A percentile compares a stretch with the other conserved stretches of the same genome.
Evolutionary conservation across 495 filamentous ascomycete species (phyloP).

Genomic region (Bacidia rubella): DNA sequence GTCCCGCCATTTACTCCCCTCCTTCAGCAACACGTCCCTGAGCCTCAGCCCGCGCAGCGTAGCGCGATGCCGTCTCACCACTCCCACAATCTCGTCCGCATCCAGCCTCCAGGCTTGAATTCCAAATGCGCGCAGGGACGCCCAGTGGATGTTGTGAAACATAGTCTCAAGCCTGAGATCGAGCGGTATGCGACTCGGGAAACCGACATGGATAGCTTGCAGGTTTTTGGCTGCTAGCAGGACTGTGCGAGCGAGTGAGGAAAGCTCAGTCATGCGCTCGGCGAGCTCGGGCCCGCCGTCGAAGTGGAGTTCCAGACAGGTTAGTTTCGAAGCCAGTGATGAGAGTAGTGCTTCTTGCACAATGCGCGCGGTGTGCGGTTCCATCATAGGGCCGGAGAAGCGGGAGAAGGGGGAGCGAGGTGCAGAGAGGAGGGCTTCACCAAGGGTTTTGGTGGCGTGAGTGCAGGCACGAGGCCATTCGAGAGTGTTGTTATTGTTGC

Average conservation of each 20-base stretch:
- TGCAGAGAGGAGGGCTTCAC: slow-evolving; percentile 40
- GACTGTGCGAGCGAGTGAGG: slow-evolving; percentile 39
- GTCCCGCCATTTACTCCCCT: slow-evolving; percentile 46
- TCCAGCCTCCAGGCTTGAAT: slow-evolving; percentile 51
- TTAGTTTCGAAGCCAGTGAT: slow-evolving; percentile 40
- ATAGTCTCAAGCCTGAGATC: slow-evolving; percentile 42
- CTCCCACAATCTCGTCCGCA: slow-evolving; percentile 43
- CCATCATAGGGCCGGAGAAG: slow-evolving; percentile 53
- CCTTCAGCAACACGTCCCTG: slow-evolving; percentile 42
- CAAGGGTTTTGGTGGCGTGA: slow-evolving; percentile 45
- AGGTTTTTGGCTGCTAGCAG: slow-evolving; percentile 47
- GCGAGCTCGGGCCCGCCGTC: slow-evolving; percentile 43
- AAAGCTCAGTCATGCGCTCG: slow-evolving; percentile 39
- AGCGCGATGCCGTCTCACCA: slow-evolving; percentile 42
- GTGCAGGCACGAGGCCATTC: slow-evolving; percentile 52
- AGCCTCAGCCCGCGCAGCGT: slow-evolving; percentile 45
- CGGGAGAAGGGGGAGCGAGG: slow-evolving; percentile 37
- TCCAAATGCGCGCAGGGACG: slow-evolving; percentile 47
- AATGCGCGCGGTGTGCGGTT: slow-evolving; percentile 41
- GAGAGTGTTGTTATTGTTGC: slow-evolving; percentile 38
- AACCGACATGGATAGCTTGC: slow-evolving; percentile 52
- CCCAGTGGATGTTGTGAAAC: slow-evolving; percentile 50
- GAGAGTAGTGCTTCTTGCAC: slow-evolving; percentile 37
- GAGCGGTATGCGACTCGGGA: slow-evolving; percentile 42
- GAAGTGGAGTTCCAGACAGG: slow-evolving; percentile 46